phyloP scores from a whole-genome alignment of 78 protist genomes.

The Pigoraptor vietnamica region DNA sequence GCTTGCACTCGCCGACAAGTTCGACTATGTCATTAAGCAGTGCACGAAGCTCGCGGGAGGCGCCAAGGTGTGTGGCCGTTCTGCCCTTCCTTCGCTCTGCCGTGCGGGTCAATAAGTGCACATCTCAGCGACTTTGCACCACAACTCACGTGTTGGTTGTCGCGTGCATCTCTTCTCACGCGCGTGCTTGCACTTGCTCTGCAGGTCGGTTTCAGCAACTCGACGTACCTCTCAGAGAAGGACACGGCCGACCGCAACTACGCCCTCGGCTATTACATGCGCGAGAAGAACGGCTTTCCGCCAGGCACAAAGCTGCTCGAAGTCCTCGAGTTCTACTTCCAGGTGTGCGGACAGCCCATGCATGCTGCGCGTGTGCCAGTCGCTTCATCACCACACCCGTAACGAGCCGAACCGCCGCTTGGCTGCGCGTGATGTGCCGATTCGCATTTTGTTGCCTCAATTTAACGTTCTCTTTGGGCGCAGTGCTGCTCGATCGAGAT shows the following conservation, averaged over 20 bases:
- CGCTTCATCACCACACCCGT: no score
- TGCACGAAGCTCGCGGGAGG: not conserved
- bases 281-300: slow-evolving; percentile 17
- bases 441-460: not conserved
- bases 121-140: no score
- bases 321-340: slow-evolving; percentile 48
- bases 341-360: slow-evolving; percentile 24
- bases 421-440: no score
- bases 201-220: slow-evolving; percentile 19
- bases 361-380: no score
- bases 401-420: no score
- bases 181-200: not conserved
- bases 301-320: not conserved
- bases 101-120: no score
- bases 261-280: slow-evolving; percentile 5
- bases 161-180: no score
- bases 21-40: not conserved
- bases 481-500: not conserved
- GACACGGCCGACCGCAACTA: slow-evolving; percentile 53
- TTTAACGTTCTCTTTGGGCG: not conserved
- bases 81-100: not conserved
- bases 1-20: not conserved
- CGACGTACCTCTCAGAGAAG: slow-evolving; percentile 36
- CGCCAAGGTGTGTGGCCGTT: not conserved
- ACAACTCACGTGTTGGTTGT: no score